phyloP scores from a whole-genome alignment of 768 basidiomycete genomes.

The Mycena vitilis region DNA sequence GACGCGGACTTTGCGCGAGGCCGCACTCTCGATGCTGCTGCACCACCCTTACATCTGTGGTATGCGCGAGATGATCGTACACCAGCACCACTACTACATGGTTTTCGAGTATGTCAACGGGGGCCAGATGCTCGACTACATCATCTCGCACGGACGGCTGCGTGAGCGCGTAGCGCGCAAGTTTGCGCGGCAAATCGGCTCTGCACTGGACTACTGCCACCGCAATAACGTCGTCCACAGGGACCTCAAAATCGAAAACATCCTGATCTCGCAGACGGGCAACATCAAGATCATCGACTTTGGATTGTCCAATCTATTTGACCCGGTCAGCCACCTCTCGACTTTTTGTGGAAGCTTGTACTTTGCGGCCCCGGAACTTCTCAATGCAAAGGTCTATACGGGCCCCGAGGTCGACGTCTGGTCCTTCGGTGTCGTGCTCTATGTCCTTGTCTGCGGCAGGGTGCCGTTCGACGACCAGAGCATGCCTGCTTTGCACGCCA shows the following conservation, averaged over 20 bases:
- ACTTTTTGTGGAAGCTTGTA: constrained; percentile 99
- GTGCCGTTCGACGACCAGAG: constrained; percentile 99
- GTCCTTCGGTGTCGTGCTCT: constrained; percentile 99
- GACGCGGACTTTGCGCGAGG: constrained; percentile 94
- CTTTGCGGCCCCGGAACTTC: constrained; percentile 97
- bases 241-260: constrained; percentile 99
- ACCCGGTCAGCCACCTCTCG: constrained; percentile 82
- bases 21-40: constrained; percentile 92
- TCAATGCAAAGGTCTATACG: constrained; percentile 96
- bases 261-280: constrained; percentile 96
- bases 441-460: constrained; percentile 97
- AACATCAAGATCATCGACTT: constrained; percentile 99
- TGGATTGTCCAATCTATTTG: constrained; percentile 95
- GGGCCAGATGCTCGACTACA: constrained; percentile 99
- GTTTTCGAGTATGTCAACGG: constrained; percentile 99
- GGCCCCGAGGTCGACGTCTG: constrained; percentile 99
- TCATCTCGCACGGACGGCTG: constrained; percentile 96
- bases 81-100: constrained; percentile 99
- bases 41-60: constrained; percentile 99
- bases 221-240: constrained; percentile 98
- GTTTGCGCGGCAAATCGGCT: constrained; percentile 97
- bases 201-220: constrained; percentile 96
- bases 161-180: constrained; percentile 96
- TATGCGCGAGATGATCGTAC: constrained; percentile 98
- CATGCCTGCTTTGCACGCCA: constrained; percentile 98